Evolutionary conservation across 495 filamentous ascomycete genomes (phyloP).

Genomic region (Opeltia flavorubescens): DNA sequence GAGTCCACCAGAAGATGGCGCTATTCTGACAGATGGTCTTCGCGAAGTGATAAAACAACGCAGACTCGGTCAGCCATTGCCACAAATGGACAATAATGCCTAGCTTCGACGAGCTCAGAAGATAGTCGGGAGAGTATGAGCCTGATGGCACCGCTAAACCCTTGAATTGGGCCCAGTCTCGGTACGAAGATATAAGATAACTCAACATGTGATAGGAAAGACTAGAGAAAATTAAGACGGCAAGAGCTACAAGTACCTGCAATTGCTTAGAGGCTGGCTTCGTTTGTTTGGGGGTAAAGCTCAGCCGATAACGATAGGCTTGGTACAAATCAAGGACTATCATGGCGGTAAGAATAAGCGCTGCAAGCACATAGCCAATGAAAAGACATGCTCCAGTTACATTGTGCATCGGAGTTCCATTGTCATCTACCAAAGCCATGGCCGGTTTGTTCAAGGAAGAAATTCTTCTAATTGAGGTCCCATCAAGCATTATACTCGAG

Average conservation of each 20-base stretch:
- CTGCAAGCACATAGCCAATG: conserved; percentile 7
- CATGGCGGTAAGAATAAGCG: conserved; percentile 9
- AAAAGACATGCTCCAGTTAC: conserved; percentile 7
- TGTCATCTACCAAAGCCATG: neutral
- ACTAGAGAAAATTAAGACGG: conserved; percentile 11
- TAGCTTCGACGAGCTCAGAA: neutral
- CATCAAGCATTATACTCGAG: no score
- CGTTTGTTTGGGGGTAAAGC: neutral
- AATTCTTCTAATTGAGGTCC: no score
- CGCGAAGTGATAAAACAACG: conserved; percentile 23
- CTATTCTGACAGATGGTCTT: conserved; percentile 19
- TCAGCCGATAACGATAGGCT: neutral
- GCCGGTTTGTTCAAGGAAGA: neutral
- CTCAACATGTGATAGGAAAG: conserved; percentile 15
- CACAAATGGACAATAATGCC: conserved; percentile 2
- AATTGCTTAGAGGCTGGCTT: neutral
- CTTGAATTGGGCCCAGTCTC: conserved; percentile 3
- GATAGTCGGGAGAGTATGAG: no score
- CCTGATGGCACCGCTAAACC: neutral
- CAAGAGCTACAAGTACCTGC: conserved; percentile 6
- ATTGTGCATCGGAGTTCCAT: neutral
- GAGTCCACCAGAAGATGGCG: conserved; percentile 44
- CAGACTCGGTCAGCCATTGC: conserved; percentile 14
- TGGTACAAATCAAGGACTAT: conserved; percentile 3
- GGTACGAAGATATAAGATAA: conserved; percentile 10